phyloP scores from a whole-genome alignment of 108 stramenopile genomes.

The Cyclotella atomus region DNA sequence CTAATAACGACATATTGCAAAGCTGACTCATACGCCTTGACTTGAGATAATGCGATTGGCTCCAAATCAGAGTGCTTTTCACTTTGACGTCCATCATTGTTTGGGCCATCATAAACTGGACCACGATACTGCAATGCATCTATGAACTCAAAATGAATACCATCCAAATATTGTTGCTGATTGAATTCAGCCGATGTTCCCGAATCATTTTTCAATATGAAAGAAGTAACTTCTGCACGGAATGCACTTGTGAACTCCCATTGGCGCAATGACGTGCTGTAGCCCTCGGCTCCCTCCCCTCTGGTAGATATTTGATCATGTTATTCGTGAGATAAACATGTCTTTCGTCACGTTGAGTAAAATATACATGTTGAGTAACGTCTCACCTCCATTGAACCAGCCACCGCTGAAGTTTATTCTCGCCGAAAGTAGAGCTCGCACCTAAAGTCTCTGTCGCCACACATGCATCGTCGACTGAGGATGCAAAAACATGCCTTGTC shows the following conservation, averaged over 20 bases:
- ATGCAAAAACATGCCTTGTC: no score
- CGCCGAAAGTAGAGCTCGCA: no score
- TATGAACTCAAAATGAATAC: slow-evolving; percentile 39
- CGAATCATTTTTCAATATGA: neutral
- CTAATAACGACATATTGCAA: slow-evolving; percentile 70
- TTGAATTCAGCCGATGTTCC: neutral
- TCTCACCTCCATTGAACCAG: slow-evolving; percentile 46
- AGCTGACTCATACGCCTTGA: slow-evolving; percentile 63
- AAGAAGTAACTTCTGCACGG: slow-evolving; percentile 34
- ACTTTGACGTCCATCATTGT: slow-evolving; percentile 12
- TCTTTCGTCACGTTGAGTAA: neutral
- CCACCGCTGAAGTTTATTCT: neutral
- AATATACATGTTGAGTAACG: no score
- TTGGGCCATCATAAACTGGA: slow-evolving; percentile 18
- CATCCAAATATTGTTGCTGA: slow-evolving; percentile 1
- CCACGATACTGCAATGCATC: slow-evolving; percentile 40
- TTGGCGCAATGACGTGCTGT: slow-evolving; percentile 40
- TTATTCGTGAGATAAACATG: neutral
- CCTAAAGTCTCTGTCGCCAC: no score
- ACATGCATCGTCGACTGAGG: no score
- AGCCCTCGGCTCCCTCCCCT: slow-evolving; percentile 51
- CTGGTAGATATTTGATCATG: neutral
- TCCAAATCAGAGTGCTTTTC: slow-evolving; percentile 1
- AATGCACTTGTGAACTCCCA: slow-evolving; percentile 48
- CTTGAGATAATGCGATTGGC: slow-evolving; percentile 23